Evolutionary conservation across 208 protist genomes (phyloP).

Genomic region (Crithidia expoeki): DNA sequence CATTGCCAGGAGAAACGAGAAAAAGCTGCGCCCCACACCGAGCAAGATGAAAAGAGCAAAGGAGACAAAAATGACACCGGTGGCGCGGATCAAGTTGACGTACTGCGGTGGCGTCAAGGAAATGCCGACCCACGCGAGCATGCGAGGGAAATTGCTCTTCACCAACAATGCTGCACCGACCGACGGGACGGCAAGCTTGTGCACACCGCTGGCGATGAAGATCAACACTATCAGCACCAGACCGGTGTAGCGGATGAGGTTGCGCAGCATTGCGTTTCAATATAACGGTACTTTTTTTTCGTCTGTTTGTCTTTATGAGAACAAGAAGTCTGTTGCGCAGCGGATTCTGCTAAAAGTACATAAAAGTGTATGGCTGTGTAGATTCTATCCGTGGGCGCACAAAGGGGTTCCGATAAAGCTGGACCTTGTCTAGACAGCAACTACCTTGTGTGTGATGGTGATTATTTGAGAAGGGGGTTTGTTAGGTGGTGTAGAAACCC

Average conservation of each 20-base stretch:
- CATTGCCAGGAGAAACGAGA: constrained; percentile 72
- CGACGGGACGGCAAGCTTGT: constrained; percentile 54
- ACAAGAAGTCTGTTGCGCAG: too few relatives aligned
- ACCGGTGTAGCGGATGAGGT: constrained; percentile 64
- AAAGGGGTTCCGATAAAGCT: too few relatives aligned
- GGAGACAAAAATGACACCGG: constrained; percentile 62
- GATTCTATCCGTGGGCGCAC: too few relatives aligned
- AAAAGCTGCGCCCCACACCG: constrained; percentile 80
- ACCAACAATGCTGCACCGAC: constrained; percentile 48
- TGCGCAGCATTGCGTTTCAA: constrained; percentile 40
- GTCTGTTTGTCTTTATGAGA: background rate
- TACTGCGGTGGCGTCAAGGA: constrained; percentile 45
- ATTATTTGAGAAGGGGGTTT: too few relatives aligned
- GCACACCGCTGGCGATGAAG: constrained; percentile 62
- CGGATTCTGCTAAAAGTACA: too few relatives aligned
- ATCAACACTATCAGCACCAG: constrained; percentile 57
- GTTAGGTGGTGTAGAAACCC: too few relatives aligned
- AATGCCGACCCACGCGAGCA: constrained; percentile 38
- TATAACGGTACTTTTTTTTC: constrained; percentile 4
- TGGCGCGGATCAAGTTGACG: constrained; percentile 52
- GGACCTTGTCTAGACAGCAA: too few relatives aligned
- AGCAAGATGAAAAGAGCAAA: constrained; percentile 86
- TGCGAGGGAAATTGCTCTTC: constrained; percentile 70
- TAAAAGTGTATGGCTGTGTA: too few relatives aligned
- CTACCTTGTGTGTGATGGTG: too few relatives aligned